Evolutionary conservation across 306 rosid species (phyloP), one percentile per base, ranked within the genome.

Genomic region (Argentina anserina): DNA sequence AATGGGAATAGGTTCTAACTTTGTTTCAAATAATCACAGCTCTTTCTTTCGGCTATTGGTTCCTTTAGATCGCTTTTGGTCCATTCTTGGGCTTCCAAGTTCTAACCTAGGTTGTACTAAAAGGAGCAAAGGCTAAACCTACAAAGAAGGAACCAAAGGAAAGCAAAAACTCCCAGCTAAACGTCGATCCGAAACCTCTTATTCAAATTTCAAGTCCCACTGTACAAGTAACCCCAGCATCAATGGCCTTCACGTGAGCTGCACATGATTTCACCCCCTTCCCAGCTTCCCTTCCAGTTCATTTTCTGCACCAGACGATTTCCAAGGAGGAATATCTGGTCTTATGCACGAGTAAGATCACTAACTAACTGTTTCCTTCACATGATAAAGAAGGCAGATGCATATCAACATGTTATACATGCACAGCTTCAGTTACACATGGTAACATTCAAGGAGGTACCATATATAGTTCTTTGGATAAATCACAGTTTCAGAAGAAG

Each of bases 341-440:
- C 15, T 55, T 23, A 25, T 21, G 61, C 61, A 55, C 61, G 61
- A 59, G 40, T 14, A 59, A 31, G 39, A 28, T 14, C 39, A 59
- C 40, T 28, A 3, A 6, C 39, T 59, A 7, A 15, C 21, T 6
- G 29, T 26, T 59, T 1, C 17, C 8, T 7, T 59, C 65, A 59
- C 40, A 59, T 29, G 65, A 59, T 28, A 11, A 29, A 59, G 65
- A 1, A 6, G 11, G 21, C 21, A 59, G 8, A 28, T 7, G 40
- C 39, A 34, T 34, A 18, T 1, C 42, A 61, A 29, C 41, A 33
- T 37, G 25, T 33, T 17, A 8, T 17, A 34, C 15, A 33, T 61
- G 43, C 67, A 31, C 65, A 31, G 23, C 9, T 61, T 61, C 66
- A 61, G 66, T 61, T 61, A 61, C 62, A 25, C 10, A 56, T 33